A percentile compares a stretch with the other conserved stretches of the same genome.
Evolutionary conservation across 352 stramenopile genomes (phyloP).

Genomic region (Phytopythium sindhum): DNA sequence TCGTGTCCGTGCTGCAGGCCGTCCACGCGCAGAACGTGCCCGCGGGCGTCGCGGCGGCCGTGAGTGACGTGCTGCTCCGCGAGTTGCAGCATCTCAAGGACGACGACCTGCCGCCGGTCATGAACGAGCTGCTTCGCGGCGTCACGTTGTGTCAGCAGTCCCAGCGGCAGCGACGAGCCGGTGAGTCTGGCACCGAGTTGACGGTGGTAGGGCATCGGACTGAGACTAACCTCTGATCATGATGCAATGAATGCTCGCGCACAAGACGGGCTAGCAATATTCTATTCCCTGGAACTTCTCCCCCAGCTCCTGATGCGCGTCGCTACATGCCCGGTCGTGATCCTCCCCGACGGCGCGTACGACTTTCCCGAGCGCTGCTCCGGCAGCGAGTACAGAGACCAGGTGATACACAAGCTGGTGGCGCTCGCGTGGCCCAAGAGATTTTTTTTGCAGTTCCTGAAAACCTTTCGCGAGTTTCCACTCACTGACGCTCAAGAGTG

Average conservation of each 20-base stretch:
- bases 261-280: slow-evolving; percentile 24
- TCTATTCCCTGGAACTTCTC: slow-evolving; percentile 42
- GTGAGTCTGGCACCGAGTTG: slow-evolving; percentile 4
- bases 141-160: slow-evolving; percentile 21
- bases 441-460: slow-evolving; percentile 50
- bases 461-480: slow-evolving; percentile 40
- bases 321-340: slow-evolving; percentile 18
- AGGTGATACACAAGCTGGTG: slow-evolving; percentile 29
- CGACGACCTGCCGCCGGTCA: slow-evolving; percentile 18
- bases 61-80: slow-evolving; percentile 23
- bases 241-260: neutral
- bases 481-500: slow-evolving; percentile 29
- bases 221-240: neutral
- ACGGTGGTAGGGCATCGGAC: neutral
- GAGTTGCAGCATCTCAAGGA: slow-evolving; percentile 35
- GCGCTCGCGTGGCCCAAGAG: slow-evolving; percentile 33
- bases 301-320: slow-evolving; percentile 41
- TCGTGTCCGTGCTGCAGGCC: slow-evolving; percentile 20
- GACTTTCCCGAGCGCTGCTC: slow-evolving; percentile 17
- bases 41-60: slow-evolving; percentile 14
- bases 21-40: slow-evolving; percentile 27
- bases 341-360: slow-evolving; percentile 16
- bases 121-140: slow-evolving; percentile 35
- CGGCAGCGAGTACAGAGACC: slow-evolving; percentile 25
- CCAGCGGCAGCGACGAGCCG: slow-evolving; percentile 18